Conservation (phyloP, 2,329 filamentous ascomycete genomes). For the Leptographium radiaticola region DNA sequence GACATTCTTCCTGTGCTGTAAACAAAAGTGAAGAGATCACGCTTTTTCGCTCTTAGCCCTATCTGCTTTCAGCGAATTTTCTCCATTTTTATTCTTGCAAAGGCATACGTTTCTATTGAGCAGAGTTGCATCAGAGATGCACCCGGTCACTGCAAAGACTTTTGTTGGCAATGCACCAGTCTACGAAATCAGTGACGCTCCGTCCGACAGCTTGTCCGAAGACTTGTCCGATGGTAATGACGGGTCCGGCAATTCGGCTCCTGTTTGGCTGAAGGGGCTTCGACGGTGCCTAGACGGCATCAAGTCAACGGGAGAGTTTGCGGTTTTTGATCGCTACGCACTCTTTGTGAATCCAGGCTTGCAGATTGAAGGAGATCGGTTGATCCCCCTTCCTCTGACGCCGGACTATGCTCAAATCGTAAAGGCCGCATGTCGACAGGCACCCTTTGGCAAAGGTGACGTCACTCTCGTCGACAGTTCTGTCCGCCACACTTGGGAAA, state of each 20-base stretch:
- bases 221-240: neutral
- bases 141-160: too few species aligned
- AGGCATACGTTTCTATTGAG: too few species aligned
- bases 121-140: too few species aligned
- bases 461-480: conserved; percentile 23
- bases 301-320: neutral
- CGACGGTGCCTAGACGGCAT: neutral
- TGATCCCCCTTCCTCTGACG: neutral
- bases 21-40: too few species aligned
- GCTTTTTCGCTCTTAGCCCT: too few species aligned
- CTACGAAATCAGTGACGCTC: too few species aligned
- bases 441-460: conserved; percentile 23
- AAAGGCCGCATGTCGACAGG: conserved; percentile 8
- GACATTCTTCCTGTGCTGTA: too few species aligned
- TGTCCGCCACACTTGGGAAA: conserved; percentile 26
- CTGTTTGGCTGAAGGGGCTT: neutral
- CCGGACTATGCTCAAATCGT: neutral
- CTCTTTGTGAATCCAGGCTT: neutral
- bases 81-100: too few species aligned
- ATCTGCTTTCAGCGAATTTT: too few species aligned
- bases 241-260: neutral
- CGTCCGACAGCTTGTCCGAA: neutral
- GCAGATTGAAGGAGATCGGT: neutral
- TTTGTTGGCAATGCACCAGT: too few species aligned
- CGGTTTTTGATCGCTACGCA: neutral